These are phyloP conservation scores for Penicillium brevicompactum DNA, from an alignment of 2,329 filamentous ascomycete genomes.

Conservation along the genomic window DNA sequence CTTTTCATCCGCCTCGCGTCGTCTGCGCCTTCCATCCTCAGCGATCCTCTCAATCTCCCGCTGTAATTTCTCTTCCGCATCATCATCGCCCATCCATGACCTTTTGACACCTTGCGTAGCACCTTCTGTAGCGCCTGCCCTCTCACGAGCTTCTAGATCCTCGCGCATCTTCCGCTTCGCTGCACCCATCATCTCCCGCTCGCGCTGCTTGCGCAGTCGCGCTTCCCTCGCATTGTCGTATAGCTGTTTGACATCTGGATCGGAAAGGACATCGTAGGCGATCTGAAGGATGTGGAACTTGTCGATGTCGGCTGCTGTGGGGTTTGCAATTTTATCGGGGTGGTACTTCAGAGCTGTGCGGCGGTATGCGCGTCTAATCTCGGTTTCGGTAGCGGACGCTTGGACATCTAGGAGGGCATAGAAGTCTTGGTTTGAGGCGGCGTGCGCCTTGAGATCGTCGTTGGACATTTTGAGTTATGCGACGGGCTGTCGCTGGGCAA, in stretches of 20 bases:
- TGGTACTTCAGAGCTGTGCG: constrained; percentile 88
- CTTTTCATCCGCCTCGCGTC: constrained; percentile 51
- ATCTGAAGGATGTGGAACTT: constrained; percentile 85
- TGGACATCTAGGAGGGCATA: constrained; percentile 74
- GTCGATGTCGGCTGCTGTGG: constrained; percentile 67
- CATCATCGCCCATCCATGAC: constrained; percentile 50
- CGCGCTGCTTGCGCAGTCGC: constrained; percentile 67
- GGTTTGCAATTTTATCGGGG: constrained; percentile 81
- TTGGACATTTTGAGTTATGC: constrained; percentile 45
- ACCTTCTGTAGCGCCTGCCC: constrained; percentile 45
- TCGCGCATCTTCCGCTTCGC: constrained; percentile 77
- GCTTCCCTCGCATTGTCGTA: constrained; percentile 80
- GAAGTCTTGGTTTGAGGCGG: constrained; percentile 68
- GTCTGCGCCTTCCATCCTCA: constrained; percentile 55
- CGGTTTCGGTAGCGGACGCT: constrained; percentile 65
- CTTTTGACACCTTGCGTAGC: constrained; percentile 59
- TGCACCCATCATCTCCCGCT: constrained; percentile 73
- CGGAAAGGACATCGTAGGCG: constrained; percentile 80
- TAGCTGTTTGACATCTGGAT: constrained; percentile 68
- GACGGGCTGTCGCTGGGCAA: constrained; percentile 51
- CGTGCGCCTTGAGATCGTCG: constrained; percentile 58
- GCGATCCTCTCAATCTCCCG: constrained; percentile 56
- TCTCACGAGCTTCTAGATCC: constrained; percentile 79
- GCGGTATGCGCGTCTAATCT: constrained; percentile 81
- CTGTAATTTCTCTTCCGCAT: constrained; percentile 54